phyloP scores from a whole-genome alignment of 2,329 filamentous ascomycete genomes.

The Trichophyton verrucosum region DNA sequence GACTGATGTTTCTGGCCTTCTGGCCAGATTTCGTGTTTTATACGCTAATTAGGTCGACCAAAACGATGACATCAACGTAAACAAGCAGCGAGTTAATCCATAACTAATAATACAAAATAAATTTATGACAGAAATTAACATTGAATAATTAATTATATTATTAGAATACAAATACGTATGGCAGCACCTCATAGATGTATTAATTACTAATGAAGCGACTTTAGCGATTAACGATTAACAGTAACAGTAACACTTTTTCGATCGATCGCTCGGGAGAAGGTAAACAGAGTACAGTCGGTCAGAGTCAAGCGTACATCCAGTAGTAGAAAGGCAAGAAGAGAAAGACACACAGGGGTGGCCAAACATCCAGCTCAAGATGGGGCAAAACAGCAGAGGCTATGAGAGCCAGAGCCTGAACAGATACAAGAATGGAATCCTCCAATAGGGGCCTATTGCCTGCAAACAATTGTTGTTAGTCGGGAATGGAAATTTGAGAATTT shows the following conservation, averaged over 20 bases:
- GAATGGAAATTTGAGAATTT: neutral
- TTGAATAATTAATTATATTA: neutral
- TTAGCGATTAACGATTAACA: conserved; percentile 1
- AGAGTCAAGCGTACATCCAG: neutral
- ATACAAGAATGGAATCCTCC: conserved; percentile 5
- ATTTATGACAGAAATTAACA: neutral
- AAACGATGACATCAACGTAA: neutral
- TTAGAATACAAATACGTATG: neutral
- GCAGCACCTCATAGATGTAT: neutral
- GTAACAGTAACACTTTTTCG: conserved; percentile 3
- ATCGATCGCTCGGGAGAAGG: neutral
- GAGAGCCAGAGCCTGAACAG: neutral
- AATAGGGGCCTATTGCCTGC: conserved; percentile 1
- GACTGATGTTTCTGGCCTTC: neutral
- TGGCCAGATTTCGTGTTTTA: conserved; percentile 1
- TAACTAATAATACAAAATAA: neutral
- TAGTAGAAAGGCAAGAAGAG: neutral
- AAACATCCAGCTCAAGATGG: conserved; percentile 1
- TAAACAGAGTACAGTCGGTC: neutral
- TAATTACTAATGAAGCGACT: neutral
- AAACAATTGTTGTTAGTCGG: neutral
- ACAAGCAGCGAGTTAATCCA: neutral
- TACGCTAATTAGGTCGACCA: neutral
- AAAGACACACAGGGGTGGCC: neutral
- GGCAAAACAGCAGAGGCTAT: neutral